Conservation (phyloP, 805 yeast genomes). For the Kluyveromyces starmeri region DNA sequence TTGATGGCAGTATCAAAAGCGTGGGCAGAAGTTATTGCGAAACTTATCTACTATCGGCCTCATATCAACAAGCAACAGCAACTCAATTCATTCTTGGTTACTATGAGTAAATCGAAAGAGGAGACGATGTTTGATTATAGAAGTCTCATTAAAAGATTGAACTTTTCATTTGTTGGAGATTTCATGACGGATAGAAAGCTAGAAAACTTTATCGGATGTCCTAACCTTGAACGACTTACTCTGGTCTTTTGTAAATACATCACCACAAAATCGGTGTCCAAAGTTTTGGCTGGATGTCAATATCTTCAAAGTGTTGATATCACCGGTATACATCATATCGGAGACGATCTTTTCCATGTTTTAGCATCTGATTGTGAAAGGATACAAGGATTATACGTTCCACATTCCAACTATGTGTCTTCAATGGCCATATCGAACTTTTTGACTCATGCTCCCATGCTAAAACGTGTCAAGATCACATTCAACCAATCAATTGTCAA, state of each 20-base stretch:
- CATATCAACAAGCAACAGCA: slow-evolving; percentile 51
- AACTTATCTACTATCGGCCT: slow-evolving; percentile 83
- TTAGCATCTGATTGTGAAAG: slow-evolving; percentile 65
- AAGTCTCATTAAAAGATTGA: slow-evolving; percentile 65
- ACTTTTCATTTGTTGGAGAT: slow-evolving; percentile 65
- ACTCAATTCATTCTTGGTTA: slow-evolving; percentile 32
- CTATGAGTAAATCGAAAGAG: slow-evolving; percentile 20
- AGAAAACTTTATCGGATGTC: slow-evolving; percentile 53
- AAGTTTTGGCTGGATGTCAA: slow-evolving; percentile 54
- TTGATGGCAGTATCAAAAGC: slow-evolving; percentile 66
- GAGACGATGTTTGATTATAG: slow-evolving; percentile 59
- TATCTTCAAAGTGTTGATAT: slow-evolving; percentile 79
- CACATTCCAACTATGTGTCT: slow-evolving; percentile 67
- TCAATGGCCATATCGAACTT: slow-evolving; percentile 54
- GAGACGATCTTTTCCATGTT: slow-evolving; percentile 62
- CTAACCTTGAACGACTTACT: slow-evolving; percentile 75
- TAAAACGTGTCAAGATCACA: slow-evolving; percentile 76
- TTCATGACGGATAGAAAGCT: slow-evolving; percentile 58
- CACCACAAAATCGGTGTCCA: slow-evolving; percentile 50
- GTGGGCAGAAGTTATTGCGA: slow-evolving; percentile 73
- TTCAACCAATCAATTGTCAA: slow-evolving; percentile 63
- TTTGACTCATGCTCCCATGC: slow-evolving; percentile 55
- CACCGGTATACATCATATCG: slow-evolving; percentile 61
- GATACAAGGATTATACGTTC: slow-evolving; percentile 84
- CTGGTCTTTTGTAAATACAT: slow-evolving; percentile 69